Base-by-base conservation (phyloP, 352 stramenopile species). In the Aphanomyces cochlioides region DNA sequence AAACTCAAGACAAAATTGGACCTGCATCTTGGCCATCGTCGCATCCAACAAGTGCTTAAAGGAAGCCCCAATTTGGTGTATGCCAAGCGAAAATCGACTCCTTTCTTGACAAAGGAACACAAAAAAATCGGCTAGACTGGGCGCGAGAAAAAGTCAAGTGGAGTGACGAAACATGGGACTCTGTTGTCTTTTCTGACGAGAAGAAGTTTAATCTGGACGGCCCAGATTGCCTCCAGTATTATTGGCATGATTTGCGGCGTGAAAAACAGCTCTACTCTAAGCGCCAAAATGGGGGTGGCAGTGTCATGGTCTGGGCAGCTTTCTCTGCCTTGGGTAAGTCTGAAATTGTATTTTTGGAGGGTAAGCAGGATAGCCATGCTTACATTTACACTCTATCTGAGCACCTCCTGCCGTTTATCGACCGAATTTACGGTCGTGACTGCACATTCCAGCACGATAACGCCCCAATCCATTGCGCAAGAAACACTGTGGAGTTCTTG, bases 381-480 rank as follows among this genome's bases (percentile, higher is more conserved):
- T 79, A 81, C n/a, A 45, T 76, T 0, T 74, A 71, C 19, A 79
- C 72, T 0, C 4, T 79, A 1, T 76, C 72, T 1, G 60, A 81
- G 38, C 75, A 70, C 19, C 10, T 79, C 17, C 54, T 81, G 7
- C 72, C 72, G 0, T 78, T 69, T 67, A 56, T 60, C 1, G 41
- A 79, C 45, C 56, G 17, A 10, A 56, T 1, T 38, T 17, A 64
- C 12, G 12, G 56, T 38, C 1, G 56, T 8, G 21, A 38, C 56
- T 3, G 56, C 56, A 4, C n/a, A 34, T 45, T 45, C 7, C 56
- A 45, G 21, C 56, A 64, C 17, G 5, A 6, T 5, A 3, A 64
- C 10, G 7, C 21, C 56, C 56, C 45, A 50, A 50, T 50, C 17
- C 45, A 50, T 17, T 50, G n/a, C n/a, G n/a, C n/a, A n/a, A n/a